These are phyloP conservation scores for Rugiboletus extremiorientalis DNA, from an alignment of 1,284 basidiomycete species.

Conservation along the genomic window DNA sequence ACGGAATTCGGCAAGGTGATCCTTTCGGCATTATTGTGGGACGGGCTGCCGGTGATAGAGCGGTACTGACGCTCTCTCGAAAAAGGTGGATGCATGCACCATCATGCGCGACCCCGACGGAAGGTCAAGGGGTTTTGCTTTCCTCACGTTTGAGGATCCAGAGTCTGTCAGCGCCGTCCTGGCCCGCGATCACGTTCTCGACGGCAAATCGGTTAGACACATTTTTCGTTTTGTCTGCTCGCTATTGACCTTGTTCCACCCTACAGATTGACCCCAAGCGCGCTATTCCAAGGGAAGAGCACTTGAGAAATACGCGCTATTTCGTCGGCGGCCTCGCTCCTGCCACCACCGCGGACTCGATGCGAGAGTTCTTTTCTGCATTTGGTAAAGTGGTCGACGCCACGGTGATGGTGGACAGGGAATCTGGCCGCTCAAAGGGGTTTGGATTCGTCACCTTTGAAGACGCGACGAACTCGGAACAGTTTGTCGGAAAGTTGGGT, in stretches of 20 bases:
- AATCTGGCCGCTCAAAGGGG: conserved; percentile 87
- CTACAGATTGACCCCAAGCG: conserved; percentile 91
- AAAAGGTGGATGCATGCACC: conserved; percentile 84
- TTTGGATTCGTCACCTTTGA: conserved; percentile 95
- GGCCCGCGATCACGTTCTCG: conserved; percentile 81
- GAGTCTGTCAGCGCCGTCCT: conserved; percentile 82
- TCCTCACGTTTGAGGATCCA: conserved; percentile 89
- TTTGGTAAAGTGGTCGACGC: conserved; percentile 86
- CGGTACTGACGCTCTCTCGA: conserved; percentile 16
- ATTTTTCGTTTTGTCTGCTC: neutral
- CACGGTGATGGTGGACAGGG: conserved; percentile 92
- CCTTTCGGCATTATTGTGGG: conserved; percentile 6
- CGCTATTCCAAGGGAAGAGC: conserved; percentile 88
- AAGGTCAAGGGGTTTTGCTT: conserved; percentile 92
- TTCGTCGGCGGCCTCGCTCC: conserved; percentile 89
- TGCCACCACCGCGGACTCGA: conserved; percentile 76
- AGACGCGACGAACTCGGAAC: conserved; percentile 69
- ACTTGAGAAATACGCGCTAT: conserved; percentile 79
- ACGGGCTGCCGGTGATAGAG: neutral
- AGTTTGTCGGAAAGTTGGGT: conserved; percentile 67
- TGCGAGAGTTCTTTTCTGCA: conserved; percentile 76
- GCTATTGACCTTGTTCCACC: conserved; percentile 3
- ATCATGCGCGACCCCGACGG: conserved; percentile 95
- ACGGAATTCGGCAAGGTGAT: conserved; percentile 68
- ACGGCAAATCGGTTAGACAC: conserved; percentile 80